phyloP scores from a whole-genome alignment of 768 basidiomycete species.

The Termitomyces sp. region DNA sequence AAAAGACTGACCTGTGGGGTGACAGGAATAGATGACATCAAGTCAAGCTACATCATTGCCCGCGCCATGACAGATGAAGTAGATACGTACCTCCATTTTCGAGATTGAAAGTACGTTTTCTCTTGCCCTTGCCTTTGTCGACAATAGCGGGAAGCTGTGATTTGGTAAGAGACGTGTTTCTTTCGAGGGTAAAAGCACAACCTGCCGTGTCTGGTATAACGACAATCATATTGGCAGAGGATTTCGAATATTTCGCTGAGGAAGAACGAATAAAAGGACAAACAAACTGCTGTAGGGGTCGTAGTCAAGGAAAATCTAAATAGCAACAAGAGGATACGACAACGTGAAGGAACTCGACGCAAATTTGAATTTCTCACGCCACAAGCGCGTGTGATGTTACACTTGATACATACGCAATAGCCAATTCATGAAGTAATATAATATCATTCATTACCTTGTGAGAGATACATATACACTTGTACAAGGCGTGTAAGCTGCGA shows the following conservation, averaged over 20 bases:
- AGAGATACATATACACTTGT: neutral
- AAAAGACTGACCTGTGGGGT: constrained; percentile 20
- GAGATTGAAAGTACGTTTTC: neutral
- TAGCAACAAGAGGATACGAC: too few relatives aligned
- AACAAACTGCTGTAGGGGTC: neutral
- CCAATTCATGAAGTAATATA: neutral
- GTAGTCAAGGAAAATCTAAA: neutral
- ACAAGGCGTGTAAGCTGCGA: neutral
- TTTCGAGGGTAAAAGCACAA: neutral
- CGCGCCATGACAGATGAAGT: neutral
- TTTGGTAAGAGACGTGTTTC: too few relatives aligned
- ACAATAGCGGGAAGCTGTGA: neutral
- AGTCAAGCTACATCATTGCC: constrained; percentile 18
- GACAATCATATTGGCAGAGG: neutral
- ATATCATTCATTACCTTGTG: neutral
- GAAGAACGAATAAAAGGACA: neutral
- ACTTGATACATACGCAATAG: neutral
- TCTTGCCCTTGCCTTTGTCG: neutral
- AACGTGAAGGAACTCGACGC: neutral
- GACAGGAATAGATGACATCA: constrained; percentile 22
- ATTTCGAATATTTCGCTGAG: neutral
- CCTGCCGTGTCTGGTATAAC: neutral
- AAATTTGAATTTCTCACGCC: neutral
- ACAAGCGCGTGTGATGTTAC: neutral
- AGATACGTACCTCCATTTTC: neutral